Evolutionary conservation across 2,329 filamentous ascomycete species (phyloP).

Genomic region (Paecilomyces dactylethromorphus): DNA sequence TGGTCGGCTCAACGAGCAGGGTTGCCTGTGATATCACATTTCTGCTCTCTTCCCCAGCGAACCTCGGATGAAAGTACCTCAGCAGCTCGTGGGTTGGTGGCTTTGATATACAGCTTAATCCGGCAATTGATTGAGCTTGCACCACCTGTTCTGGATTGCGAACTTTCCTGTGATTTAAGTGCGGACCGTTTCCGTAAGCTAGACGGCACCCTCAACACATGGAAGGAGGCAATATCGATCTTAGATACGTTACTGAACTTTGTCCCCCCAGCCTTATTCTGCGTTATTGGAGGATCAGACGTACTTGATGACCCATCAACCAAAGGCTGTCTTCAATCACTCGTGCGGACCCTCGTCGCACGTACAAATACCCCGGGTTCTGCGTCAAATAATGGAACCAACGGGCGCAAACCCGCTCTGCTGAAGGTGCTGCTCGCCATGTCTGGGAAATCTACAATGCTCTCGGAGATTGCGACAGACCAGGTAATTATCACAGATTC

Average conservation of each 20-base stretch:
- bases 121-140: conserved; percentile 30
- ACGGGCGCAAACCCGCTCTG: conserved; percentile 12
- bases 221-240: conserved; percentile 30
- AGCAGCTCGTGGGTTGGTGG: conserved; percentile 26
- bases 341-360: conserved; percentile 25
- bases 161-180: conserved; percentile 26
- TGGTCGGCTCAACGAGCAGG: conserved; percentile 21
- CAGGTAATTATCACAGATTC: conserved; percentile 16
- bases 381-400: conserved; percentile 8
- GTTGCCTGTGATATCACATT: conserved; percentile 30
- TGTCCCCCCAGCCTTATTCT: conserved; percentile 28
- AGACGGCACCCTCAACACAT: conserved; percentile 26
- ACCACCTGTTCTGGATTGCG: conserved; percentile 29
- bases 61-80: conserved; percentile 14
- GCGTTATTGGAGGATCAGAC: conserved; percentile 30
- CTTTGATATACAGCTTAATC: conserved; percentile 31
- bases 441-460: conserved; percentile 20
- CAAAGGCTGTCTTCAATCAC: conserved; percentile 23
- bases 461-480: conserved; percentile 26
- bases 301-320: conserved; percentile 25
- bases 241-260: conserved; percentile 29
- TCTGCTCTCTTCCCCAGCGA: conserved; percentile 22
- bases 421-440: conserved; percentile 32
- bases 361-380: conserved; percentile 21
- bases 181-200: conserved; percentile 27